Percentiles rank a stretch among this genome's conserved stretches.
Conservation (phyloP, 2,329 filamentous ascomycete genomes). For the Aspergillus udagawae region DNA sequence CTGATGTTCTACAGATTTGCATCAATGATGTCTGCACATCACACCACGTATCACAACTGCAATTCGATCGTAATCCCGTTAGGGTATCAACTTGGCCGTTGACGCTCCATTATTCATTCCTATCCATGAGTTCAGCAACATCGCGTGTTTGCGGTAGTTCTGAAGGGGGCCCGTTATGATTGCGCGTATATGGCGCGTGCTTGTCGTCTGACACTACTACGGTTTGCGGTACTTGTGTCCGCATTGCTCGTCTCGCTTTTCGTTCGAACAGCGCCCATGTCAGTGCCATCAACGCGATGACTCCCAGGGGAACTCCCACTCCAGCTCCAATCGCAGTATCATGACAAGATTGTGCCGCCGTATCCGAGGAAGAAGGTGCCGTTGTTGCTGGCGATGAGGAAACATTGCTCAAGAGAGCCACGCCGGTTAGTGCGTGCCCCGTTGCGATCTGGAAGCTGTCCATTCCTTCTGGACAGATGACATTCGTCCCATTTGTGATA, state of each 20-base stretch:
- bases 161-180: background rate
- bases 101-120: background rate
- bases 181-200: background rate
- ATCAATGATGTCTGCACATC: background rate
- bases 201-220: background rate
- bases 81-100: too few relatives aligned
- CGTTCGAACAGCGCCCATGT: background rate
- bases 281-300: background rate
- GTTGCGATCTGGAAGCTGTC: slow-evolving; percentile 22
- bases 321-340: background rate
- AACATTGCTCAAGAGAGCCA: slow-evolving; percentile 18
- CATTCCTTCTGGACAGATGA: slow-evolving; percentile 17
- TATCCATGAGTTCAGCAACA: background rate
- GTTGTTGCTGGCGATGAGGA: slow-evolving; percentile 1
- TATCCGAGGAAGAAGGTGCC: background rate
- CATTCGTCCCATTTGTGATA: slow-evolving; percentile 2
- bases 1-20: background rate
- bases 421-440: slow-evolving; percentile 16
- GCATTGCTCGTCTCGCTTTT: background rate
- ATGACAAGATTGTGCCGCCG: background rate
- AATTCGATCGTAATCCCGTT: too few relatives aligned
- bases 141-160: background rate
- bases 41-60: too few relatives aligned
- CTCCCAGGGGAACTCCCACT: background rate
- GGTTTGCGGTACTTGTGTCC: background rate